A percentile compares a stretch with the other conserved stretches of the same genome.
Evolutionary conservation across 805 yeast species (phyloP).

Genomic region (Zygosaccharomyces bailii): DNA sequence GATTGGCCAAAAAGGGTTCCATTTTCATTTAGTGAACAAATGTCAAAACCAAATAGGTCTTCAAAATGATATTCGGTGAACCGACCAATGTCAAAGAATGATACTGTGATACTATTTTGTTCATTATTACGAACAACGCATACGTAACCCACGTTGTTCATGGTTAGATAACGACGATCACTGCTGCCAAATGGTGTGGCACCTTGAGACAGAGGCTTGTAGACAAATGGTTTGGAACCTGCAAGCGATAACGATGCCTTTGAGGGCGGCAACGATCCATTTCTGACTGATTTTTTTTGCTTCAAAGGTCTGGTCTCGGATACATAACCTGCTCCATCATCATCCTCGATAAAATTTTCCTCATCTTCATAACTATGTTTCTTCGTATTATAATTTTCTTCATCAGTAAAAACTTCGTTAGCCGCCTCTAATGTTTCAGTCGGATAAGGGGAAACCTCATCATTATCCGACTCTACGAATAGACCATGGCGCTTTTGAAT

Average conservation of each 20-base stretch:
- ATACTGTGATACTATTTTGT: slow-evolving; percentile 73
- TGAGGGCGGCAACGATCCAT: slow-evolving; percentile 3
- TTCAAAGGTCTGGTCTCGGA: slow-evolving; percentile 17
- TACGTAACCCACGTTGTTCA: slow-evolving; percentile 76
- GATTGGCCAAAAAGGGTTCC: slow-evolving; percentile 64
- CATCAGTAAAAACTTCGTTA: slow-evolving; percentile 21
- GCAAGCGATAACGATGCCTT: neutral
- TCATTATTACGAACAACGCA: slow-evolving; percentile 65
- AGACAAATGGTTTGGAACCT: slow-evolving; percentile 22
- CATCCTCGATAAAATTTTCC: slow-evolving; percentile 60
- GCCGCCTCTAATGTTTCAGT: slow-evolving; percentile 26
- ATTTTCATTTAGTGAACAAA: slow-evolving; percentile 65
- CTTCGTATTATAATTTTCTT: slow-evolving; percentile 23
- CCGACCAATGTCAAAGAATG: slow-evolving; percentile 74
- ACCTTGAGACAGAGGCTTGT: slow-evolving; percentile 78
- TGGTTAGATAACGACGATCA: slow-evolving; percentile 71
- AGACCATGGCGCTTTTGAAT: slow-evolving; percentile 21
- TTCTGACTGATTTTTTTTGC: slow-evolving; percentile 16
- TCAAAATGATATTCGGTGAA: slow-evolving; percentile 83
- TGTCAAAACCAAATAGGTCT: slow-evolving; percentile 66
- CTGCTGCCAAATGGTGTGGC: slow-evolving; percentile 73
- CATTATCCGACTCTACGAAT: slow-evolving; percentile 36
- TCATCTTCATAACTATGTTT: slow-evolving; percentile 39
- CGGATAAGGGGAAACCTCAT: slow-evolving; percentile 17
- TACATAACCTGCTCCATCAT: slow-evolving; percentile 53